Base-by-base conservation (phyloP, 2,329 filamentous ascomycete species). In the Hortaea werneckii region DNA sequence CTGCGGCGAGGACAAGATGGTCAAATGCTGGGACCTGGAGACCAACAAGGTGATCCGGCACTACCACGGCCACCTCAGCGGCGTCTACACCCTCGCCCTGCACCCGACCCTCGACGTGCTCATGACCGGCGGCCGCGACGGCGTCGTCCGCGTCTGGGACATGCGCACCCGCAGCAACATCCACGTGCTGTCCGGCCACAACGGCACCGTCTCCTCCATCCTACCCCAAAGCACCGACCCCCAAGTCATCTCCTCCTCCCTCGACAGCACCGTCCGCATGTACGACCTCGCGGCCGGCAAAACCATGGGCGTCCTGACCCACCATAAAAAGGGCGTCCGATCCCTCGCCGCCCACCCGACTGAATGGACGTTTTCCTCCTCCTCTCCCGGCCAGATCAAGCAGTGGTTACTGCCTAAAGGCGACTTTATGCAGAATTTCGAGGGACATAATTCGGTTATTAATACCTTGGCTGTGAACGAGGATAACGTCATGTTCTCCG, bases 41-140 rank as follows among this genome's bases (percentile, higher is more conserved):
- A 95, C 90, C n/a, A 98, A 98, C 72, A 95, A 95, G 67, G 92
- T 98, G 49, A 95, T 96, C 61, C 80, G 90, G 35, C 92, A 98
- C 65, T 98, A 96, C 65, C 92, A 98, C 65, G 94, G 94, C 12
- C 92, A 98, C 69, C 72, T 98, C 20, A 94, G 87, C 57, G 92
- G 92, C 53, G 92, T 98, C 4, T 98, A 98, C 68, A 89, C 89
- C 1, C 73, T 98, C 5, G 79, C 85, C 2, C 72, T 98, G n/a
- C 92, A 98, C 63, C 92, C 92, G 0, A 95, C 88, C 0, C 77
- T 98, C 5, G 92, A 98, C 59, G 85, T 98, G 0, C 76, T 98
- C 12, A 89, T 95, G 40, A 98, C 92, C 0, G 92, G 92, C 49
- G 92, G 92, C 45, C 80, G 92, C 51, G 92, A 98, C 61, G 94